Conservation (phyloP, 1,284 basidiomycete genomes). For the Cryptococcus floricola region DNA sequence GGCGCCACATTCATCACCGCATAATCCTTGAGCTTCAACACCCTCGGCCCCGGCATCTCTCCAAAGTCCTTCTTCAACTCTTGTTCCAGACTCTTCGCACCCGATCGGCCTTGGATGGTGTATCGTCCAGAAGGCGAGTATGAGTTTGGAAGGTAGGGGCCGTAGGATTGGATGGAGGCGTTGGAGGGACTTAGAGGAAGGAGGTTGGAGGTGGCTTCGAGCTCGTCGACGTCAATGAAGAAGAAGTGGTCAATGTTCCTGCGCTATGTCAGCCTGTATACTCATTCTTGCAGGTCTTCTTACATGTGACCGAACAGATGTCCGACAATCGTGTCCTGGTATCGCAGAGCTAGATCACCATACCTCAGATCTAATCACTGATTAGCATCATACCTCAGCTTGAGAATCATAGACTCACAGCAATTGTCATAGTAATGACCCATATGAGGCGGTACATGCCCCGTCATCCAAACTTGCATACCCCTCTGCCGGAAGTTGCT, state of each 20-base stretch:
- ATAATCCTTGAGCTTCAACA: conserved; percentile 63
- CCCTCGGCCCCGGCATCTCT: conserved; percentile 51
- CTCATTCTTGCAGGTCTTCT: conserved; percentile 19
- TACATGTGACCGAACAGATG: conserved; percentile 74
- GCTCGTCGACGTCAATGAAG: conserved; percentile 47
- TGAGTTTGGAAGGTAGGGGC: conserved; percentile 13
- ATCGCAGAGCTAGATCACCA: conserved; percentile 73
- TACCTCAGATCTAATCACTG: conserved; percentile 66
- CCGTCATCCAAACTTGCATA: conserved; percentile 65
- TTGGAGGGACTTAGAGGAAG: not conserved
- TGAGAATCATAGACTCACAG: conserved; percentile 29
- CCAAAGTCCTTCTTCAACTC: conserved; percentile 43
- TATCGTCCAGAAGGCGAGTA: conserved; percentile 22
- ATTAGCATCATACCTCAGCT: conserved; percentile 5
- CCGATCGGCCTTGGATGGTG: conserved; percentile 25
- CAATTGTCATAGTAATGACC: conserved; percentile 82
- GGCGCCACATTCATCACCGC: conserved; percentile 73
- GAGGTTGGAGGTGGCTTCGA: conserved; percentile 26
- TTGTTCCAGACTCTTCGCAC: conserved; percentile 29
- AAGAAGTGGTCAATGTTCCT: conserved; percentile 52
- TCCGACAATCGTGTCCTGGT: conserved; percentile 85
- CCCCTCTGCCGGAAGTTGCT: conserved; percentile 64
- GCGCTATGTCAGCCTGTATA: not conserved
- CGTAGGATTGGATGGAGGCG: conserved; percentile 16
- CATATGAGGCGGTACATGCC: conserved; percentile 62